Conservation (phyloP, 2,329 filamentous ascomycete species). For the Ceratocystis destructans region DNA sequence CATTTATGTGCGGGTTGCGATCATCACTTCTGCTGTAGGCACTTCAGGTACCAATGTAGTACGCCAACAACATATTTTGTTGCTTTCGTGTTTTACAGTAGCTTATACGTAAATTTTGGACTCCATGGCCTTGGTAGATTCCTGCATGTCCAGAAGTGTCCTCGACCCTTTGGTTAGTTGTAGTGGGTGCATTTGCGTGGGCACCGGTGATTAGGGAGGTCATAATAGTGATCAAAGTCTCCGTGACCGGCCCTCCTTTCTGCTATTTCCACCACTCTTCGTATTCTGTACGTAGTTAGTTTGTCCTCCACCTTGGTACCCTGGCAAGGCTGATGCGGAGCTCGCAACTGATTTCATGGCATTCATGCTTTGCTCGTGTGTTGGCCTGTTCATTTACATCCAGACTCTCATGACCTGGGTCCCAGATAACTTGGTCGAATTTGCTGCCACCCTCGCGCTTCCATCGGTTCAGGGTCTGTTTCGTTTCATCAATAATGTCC, state of each 20-base stretch:
- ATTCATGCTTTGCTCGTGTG: neutral
- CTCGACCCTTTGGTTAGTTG: neutral
- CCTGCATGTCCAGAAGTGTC: neutral
- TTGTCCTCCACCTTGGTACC: neutral
- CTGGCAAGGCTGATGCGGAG: neutral
- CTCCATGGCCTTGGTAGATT: neutral
- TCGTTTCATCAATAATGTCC: neutral
- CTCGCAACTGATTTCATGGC: neutral
- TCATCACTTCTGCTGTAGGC: too few species aligned
- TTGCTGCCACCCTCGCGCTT: neutral
- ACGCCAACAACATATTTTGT: too few species aligned
- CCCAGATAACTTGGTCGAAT: neutral
- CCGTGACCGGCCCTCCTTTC: neutral
- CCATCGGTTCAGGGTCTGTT: neutral
- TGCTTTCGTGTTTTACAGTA: too few species aligned
- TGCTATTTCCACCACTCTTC: too few species aligned
- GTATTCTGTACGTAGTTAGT: too few species aligned
- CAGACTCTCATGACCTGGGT: neutral
- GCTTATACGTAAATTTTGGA: too few species aligned
- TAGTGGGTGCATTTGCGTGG: neutral
- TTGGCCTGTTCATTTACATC: neutral
- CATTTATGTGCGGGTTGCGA: too few species aligned
- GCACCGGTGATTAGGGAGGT: neutral
- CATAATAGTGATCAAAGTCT: neutral
- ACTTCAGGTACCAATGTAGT: too few species aligned